These are phyloP conservation scores for Perkinsus marinus DNA, from an alignment of 169 alveolate genomes.

Conservation along the genomic window DNA sequence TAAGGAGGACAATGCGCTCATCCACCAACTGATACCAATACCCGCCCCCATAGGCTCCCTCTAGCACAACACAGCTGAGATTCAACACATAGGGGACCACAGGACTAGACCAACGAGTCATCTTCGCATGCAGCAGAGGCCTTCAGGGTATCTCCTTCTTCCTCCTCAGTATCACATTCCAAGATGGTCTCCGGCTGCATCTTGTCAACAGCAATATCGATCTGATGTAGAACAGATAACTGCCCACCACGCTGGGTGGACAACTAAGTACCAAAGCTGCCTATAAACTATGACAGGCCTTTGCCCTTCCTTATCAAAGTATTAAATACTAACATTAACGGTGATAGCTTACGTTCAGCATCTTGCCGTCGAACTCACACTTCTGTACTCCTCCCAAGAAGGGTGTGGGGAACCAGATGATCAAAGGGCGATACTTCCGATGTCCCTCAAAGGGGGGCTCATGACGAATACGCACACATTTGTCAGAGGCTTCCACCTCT, in stretches of 20 bases:
- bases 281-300: no score
- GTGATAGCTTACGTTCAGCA: neutral
- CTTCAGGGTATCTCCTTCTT: neutral
- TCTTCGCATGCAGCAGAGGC: neutral
- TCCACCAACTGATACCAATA: no score
- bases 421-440: neutral
- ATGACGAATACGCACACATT: neutral
- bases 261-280: no score
- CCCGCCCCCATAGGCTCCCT: no score
- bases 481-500: neutral
- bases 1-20: no score
- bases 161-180: neutral
- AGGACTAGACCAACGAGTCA: neutral
- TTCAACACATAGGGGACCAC: no score
- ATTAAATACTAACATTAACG: no score
- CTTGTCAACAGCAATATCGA: neutral
- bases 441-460: neutral
- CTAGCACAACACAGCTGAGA: no score
- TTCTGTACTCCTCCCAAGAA: neutral
- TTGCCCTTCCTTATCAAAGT: no score
- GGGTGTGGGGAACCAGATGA: neutral
- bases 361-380: neutral
- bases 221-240: no score
- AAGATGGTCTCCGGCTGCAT: neutral
- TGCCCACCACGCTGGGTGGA: no score